Percentiles rank a stretch among this genome's conserved stretches.
These are phyloP conservation scores for Rosa multiflora DNA, from an alignment of 306 rosid genomes.

Conservation along the genomic window DNA sequence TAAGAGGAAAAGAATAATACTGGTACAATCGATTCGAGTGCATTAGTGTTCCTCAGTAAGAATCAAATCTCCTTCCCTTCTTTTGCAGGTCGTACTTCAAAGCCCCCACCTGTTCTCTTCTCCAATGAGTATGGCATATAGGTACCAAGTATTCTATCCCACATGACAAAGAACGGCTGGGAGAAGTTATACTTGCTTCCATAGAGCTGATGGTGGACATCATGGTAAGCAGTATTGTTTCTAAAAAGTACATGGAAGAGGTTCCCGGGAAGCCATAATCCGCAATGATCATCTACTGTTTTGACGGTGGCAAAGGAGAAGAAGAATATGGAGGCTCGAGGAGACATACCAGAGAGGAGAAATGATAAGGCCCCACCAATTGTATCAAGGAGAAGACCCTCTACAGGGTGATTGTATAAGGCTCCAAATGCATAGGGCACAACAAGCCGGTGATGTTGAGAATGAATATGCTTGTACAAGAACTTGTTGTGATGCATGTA, in stretches of 20 bases:
- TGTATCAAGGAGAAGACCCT: constrained; percentile 95
- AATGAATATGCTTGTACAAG: constrained; percentile 88
- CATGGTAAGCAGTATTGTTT: constrained; percentile 91
- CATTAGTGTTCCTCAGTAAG: constrained; percentile 30
- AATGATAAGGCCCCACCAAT: constrained; percentile 91
- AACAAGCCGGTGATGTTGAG: constrained; percentile 87
- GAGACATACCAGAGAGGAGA: constrained; percentile 85
- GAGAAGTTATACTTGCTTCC: constrained; percentile 95
- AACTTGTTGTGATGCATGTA: constrained; percentile 97
- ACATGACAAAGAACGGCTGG: constrained; percentile 86
- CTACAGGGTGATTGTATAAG: constrained; percentile 89
- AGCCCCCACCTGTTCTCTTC: constrained; percentile 75
- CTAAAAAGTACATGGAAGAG: constrained; percentile 69
- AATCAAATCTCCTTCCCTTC: constrained; percentile 59
- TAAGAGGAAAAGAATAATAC: constrained; percentile 37
- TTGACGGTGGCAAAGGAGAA: constrained; percentile 95
- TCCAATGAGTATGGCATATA: constrained; percentile 90
- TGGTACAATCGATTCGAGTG: constrained; percentile 48
- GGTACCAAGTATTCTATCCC: constrained; percentile 88
- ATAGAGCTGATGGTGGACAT: constrained; percentile 91
- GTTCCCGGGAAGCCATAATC: constrained; percentile 89
- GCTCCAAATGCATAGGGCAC: constrained; percentile 96
- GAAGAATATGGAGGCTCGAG: constrained; percentile 86
- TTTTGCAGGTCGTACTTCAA: constrained; percentile 63
- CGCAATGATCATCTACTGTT: constrained; percentile 96